Conservation (phyloP, 1,284 basidiomycete species). For the Cutaneotrichosporon spelunceum region DNA sequence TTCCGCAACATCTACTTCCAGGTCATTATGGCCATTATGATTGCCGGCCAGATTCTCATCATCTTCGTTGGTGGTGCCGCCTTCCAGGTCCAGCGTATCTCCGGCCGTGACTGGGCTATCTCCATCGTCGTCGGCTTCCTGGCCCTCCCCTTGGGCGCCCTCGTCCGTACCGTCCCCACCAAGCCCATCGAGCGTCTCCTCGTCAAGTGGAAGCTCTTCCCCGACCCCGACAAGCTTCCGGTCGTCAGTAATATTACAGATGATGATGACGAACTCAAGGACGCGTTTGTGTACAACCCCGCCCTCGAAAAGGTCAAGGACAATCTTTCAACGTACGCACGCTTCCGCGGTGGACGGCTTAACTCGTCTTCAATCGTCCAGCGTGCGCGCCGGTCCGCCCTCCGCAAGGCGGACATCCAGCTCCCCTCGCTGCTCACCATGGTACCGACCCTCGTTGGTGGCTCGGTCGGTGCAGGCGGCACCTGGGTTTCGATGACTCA, state of each 20-base stretch:
- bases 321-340: conserved; percentile 74
- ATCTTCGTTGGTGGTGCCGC: conserved; percentile 88
- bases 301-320: conserved; percentile 67
- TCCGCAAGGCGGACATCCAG: conserved; percentile 56
- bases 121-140: conserved; percentile 76
- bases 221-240: conserved; percentile 66
- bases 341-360: conserved; percentile 74
- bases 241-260: conserved; percentile 56
- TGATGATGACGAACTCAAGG: conserved; percentile 61
- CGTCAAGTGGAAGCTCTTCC: conserved; percentile 63
- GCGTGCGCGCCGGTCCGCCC: conserved; percentile 57
- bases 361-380: conserved; percentile 69
- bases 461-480: conserved; percentile 70
- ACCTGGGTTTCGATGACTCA: conserved; percentile 39
- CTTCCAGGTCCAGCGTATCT: conserved; percentile 80
- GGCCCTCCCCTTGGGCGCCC: conserved; percentile 79
- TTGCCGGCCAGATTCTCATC: conserved; percentile 81
- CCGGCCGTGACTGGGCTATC: conserved; percentile 87
- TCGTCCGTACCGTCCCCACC: conserved; percentile 80
- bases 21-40: conserved; percentile 74
- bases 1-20: conserved; percentile 81
- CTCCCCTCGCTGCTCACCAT: conserved; percentile 71
- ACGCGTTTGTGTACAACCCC: conserved; percentile 52
- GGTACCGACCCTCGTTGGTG: conserved; percentile 80
- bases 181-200: conserved; percentile 70